Base-by-base conservation (phyloP, 2,329 filamentous ascomycete species). In the Ceratocystis cacaofunesta region DNA sequence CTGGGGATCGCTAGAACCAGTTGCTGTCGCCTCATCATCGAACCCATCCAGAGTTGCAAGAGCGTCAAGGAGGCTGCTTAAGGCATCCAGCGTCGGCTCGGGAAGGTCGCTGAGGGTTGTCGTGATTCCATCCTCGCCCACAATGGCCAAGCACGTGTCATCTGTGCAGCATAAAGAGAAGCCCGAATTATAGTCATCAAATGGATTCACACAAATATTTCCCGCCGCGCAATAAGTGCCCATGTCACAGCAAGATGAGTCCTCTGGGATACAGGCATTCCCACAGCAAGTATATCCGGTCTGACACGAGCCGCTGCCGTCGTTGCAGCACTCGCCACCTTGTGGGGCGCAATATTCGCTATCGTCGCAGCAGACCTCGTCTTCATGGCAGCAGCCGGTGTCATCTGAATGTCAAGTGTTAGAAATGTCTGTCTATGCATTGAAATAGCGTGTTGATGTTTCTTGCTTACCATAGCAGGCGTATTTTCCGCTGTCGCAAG, bases 51-150 rank as follows among this genome's bases (percentile, higher is more conserved):
- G 5, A 25, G 44, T 48, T 48, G 17, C 44, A 19, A 19, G 17
- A 48, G n/a, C 5, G 17, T 48, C 17, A 1, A 19, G 44, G 17
- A 48, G 15, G 15, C 15, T 46, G 12, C 44, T 46, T 10, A 36
- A 36, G 3, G 8, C 32, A 36, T 36, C 8, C 8, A 36, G 8
- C 32, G 44, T 46, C 44, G 44, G 15, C 44, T 19, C 44, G 5
- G 44, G 4, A 48, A 48, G 2, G 17, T 12, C 44, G 44, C 17
- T 48, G 44, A 12, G 44, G 12, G 50, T 15, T 15, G 50, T 55
- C 22, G 63, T 64, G 8, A 15, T 28, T 30, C 63, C 63, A 32
- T 64, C 52, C 15, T 64, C 63, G n/a, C 55, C 63, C 15, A 64
- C 63, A 15, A 57, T 30, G 5, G 3, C 22, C 5, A 32, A 36